Percentiles rank a stretch among this genome's conserved stretches.
phyloP scores from a whole-genome alignment of 75 land plant genomes.

The Chamaecyparis obtusa region DNA sequence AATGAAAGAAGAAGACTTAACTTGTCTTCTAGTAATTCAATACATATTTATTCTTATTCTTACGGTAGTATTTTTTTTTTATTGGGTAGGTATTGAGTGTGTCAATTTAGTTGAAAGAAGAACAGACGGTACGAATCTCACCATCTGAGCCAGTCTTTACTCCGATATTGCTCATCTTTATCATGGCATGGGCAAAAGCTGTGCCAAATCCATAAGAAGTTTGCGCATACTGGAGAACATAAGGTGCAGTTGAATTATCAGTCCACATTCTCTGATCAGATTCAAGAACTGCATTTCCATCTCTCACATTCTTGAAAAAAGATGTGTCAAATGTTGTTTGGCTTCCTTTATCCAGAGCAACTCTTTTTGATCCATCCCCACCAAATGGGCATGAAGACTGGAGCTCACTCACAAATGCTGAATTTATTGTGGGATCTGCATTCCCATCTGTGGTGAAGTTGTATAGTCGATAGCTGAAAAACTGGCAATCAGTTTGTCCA shows the following conservation, averaged over 20 bases:
- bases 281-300: constrained; percentile 46
- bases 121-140: constrained; percentile 54
- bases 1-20: too few relatives aligned
- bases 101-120: constrained; percentile 28
- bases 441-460: constrained; percentile 46
- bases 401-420: constrained; percentile 21
- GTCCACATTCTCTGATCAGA: constrained; percentile 47
- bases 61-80: too few relatives aligned
- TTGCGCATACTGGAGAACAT: constrained; percentile 24
- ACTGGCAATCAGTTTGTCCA: constrained; percentile 48
- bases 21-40: too few relatives aligned
- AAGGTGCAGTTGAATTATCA: constrained; percentile 23
- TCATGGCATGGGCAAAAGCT: constrained; percentile 42
- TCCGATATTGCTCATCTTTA: constrained; percentile 52
- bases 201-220: constrained; percentile 14
- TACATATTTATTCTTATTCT: too few relatives aligned
- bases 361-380: constrained; percentile 27
- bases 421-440: constrained; percentile 46
- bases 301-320: constrained; percentile 52
- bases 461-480: constrained; percentile 53
- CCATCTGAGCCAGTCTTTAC: constrained; percentile 54
- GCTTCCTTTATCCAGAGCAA: constrained; percentile 52
- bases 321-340: constrained; percentile 38
- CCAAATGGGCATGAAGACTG: constrained; percentile 36
- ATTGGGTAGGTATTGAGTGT: too few relatives aligned